A percentile compares a stretch with the other conserved stretches of the same genome.
phyloP scores from a whole-genome alignment of 768 basidiomycete genomes.

The Termitomyces sp. region DNA sequence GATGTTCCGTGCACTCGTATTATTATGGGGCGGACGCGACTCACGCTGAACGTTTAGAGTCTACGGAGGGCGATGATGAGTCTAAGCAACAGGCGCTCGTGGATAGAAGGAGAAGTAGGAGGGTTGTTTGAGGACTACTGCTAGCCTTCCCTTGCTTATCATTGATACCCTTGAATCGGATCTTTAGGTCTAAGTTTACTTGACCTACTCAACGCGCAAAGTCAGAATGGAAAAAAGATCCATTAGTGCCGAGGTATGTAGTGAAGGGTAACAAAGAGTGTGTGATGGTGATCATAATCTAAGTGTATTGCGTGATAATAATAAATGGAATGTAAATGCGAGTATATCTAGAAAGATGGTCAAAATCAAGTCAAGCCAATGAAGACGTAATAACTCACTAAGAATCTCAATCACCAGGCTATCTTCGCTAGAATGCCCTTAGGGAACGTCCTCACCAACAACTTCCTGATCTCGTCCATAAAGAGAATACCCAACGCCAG shows the following conservation, averaged over 20 bases:
- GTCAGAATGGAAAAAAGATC: neutral
- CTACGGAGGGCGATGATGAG: neutral
- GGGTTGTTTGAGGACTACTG: neutral
- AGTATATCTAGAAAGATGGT: neutral
- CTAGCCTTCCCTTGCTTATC: too few species aligned
- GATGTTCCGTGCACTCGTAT: slow-evolving; percentile 13
- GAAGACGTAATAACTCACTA: neutral
- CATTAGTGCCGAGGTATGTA: neutral
- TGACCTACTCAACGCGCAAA: too few species aligned
- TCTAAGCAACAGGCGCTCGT: neutral
- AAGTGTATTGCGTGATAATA: neutral
- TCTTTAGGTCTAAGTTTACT: neutral
- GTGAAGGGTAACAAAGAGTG: neutral
- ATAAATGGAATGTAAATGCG: neutral
- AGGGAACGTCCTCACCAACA: slow-evolving; percentile 27
- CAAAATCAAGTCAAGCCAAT: neutral
- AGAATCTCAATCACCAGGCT: slow-evolving; percentile 10
- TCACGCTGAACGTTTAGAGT: neutral
- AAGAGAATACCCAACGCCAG: slow-evolving; percentile 37
- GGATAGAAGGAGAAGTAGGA: neutral
- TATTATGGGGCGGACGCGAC: neutral
- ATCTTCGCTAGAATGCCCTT: slow-evolving; percentile 17
- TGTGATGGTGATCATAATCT: neutral
- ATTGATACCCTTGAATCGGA: neutral
- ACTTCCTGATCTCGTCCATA: slow-evolving; percentile 42